Conservation (phyloP, 179 eudicot species). For the Silene noctiflora region DNA sequence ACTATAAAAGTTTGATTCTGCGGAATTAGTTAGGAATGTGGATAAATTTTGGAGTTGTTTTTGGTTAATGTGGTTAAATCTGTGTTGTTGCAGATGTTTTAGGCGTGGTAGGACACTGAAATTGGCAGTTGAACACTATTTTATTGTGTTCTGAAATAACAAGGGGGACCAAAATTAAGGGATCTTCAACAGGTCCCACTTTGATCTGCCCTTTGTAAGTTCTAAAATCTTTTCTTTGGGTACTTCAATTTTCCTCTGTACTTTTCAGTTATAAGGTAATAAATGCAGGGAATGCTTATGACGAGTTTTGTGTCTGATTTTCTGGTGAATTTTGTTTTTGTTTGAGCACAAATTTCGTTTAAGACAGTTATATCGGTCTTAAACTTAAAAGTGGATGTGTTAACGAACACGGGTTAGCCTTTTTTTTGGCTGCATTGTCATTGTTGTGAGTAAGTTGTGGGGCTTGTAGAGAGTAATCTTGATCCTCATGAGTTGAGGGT, state of each 20-base stretch:
- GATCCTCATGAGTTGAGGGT: not conserved
- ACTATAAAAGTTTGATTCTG: not conserved
- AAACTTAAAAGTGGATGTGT: too few relatives aligned
- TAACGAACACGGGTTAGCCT: not conserved
- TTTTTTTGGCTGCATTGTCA: not conserved
- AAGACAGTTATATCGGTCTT: too few relatives aligned
- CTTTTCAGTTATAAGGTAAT: too few relatives aligned
- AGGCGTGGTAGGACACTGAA: not conserved
- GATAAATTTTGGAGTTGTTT: not conserved
- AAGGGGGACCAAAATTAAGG: not conserved
- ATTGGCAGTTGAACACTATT: not conserved
- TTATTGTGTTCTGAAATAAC: constrained; percentile 3
- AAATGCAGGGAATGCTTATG: too few relatives aligned
- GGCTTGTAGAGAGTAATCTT: not conserved
- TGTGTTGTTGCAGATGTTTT: not conserved
- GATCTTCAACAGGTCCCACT: not conserved
- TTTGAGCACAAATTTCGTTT: not conserved
- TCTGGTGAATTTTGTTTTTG: not conserved
- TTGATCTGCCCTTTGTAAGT: not conserved
- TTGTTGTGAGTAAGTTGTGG: not conserved
- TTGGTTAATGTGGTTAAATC: not conserved
- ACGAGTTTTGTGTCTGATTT: not conserved
- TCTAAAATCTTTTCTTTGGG: not conserved
- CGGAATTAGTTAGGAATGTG: not conserved
- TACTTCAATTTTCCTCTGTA: not conserved